phyloP scores from a whole-genome alignment of 192 early-diverging fungal species.

The Rhizophlyctis rosea region DNA sequence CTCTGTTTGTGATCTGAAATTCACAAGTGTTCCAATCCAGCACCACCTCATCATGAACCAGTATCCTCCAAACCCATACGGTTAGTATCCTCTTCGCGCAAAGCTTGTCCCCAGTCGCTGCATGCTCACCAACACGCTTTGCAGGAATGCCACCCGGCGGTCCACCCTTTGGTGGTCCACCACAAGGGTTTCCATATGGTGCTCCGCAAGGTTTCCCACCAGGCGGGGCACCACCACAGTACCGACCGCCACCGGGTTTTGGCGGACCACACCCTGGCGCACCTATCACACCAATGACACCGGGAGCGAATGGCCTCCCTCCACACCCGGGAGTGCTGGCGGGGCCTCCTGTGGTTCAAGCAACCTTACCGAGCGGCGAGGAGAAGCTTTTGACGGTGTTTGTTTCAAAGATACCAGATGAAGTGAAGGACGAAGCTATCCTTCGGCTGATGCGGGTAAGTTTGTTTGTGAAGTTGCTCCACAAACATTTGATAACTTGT shows the following conservation, averaged over 20 bases:
- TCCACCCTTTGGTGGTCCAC: no score
- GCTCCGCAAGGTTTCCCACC: not conserved
- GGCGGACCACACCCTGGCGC: not conserved
- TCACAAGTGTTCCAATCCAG: no score
- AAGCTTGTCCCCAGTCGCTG: no score
- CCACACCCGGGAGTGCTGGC: not conserved
- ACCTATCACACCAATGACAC: not conserved
- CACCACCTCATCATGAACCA: no score
- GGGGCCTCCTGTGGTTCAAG: not conserved
- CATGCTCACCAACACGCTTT: no score
- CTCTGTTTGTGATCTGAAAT: no score
- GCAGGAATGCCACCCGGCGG: no score
- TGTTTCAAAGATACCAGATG: slow-evolving; percentile 66
- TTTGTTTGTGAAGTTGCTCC: slow-evolving; percentile 18
- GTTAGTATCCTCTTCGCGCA: no score
- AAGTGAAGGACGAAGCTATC: slow-evolving; percentile 64
- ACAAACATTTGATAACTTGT: not conserved
- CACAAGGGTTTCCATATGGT: not conserved
- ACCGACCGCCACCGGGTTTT: no score
- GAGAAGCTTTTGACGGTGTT: slow-evolving; percentile 71
- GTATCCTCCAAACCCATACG: no score
- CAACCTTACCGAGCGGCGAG: slow-evolving; percentile 7
- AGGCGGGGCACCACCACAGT: no score
- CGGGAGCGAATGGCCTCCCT: not conserved
- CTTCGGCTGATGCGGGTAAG: slow-evolving; percentile 62